Evolutionary conservation across 768 basidiomycete species (phyloP).

Genomic region (Boletus bicolor): DNA sequence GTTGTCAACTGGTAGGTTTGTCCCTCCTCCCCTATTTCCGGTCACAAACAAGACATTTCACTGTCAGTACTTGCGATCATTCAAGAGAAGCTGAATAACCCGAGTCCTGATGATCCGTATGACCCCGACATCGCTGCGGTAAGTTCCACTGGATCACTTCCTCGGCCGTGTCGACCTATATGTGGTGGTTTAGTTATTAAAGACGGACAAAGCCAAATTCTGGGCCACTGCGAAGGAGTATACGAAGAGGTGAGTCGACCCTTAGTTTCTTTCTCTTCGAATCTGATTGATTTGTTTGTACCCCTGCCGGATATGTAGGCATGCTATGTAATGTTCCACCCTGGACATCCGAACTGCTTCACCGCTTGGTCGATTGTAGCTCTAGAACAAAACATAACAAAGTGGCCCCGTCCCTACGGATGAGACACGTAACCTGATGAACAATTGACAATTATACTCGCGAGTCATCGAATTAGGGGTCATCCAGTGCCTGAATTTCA

Average conservation of each 20-base stretch:
- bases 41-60: slow-evolving; percentile 11
- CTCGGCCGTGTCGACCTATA: not conserved
- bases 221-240: slow-evolving; percentile 74
- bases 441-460: not conserved
- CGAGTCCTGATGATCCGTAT: slow-evolving; percentile 84
- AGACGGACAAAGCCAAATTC: slow-evolving; percentile 76
- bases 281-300: slow-evolving; percentile 3
- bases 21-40: not conserved
- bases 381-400: not conserved
- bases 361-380: slow-evolving; percentile 10
- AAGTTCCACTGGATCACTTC: slow-evolving; percentile 26
- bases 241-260: slow-evolving; percentile 68
- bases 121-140: slow-evolving; percentile 85
- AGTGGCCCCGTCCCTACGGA: not conserved
- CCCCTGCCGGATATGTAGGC: slow-evolving; percentile 4
- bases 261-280: not conserved
- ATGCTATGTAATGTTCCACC: slow-evolving; percentile 18
- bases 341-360: not conserved
- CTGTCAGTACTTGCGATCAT: slow-evolving; percentile 65
- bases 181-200: slow-evolving; percentile 50
- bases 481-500: slow-evolving; percentile 5
- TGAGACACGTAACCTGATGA: slow-evolving; percentile 2
- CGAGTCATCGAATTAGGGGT: slow-evolving; percentile 6
- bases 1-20: slow-evolving; percentile 55
- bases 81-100: slow-evolving; percentile 85